Percentiles rank a stretch among this genome's conserved stretches.
phyloP scores from a whole-genome alignment of 2,329 filamentous ascomycete species.

The Claviceps sp. region DNA sequence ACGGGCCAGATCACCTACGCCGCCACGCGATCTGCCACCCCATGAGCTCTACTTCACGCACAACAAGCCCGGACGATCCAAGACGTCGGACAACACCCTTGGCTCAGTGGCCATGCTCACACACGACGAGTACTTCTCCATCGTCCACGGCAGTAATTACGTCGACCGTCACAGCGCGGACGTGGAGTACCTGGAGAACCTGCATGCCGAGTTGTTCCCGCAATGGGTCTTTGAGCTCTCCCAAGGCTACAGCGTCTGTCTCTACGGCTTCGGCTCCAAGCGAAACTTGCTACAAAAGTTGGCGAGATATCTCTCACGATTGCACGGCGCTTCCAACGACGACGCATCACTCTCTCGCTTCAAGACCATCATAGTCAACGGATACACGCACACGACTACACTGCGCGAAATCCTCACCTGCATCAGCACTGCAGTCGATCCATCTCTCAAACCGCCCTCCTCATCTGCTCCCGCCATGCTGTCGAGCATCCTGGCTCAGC shows the following conservation, averaged over 20 bases:
- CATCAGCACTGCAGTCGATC: conserved; percentile 50
- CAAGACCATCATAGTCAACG: conserved; percentile 71
- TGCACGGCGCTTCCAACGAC: conserved; percentile 15
- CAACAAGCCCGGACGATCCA: conserved; percentile 66
- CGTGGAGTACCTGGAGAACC: conserved; percentile 53
- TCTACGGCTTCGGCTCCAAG: conserved; percentile 92
- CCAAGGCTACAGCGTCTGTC: conserved; percentile 75
- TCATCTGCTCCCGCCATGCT: conserved; percentile 58
- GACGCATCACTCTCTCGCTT: conserved; percentile 9
- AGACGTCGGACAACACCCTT: conserved; percentile 80
- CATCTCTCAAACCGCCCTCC: conserved; percentile 34
- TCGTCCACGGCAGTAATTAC: conserved; percentile 44
- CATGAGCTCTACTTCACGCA: conserved; percentile 93
- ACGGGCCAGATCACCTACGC: conserved; percentile 53
- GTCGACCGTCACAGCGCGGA: conserved; percentile 58
- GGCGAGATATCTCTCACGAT: conserved; percentile 47
- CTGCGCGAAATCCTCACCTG: conserved; percentile 58
- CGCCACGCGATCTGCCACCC: conserved; percentile 67
- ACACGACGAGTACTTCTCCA: conserved; percentile 79
- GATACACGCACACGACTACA: conserved; percentile 56
- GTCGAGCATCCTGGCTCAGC: conserved; percentile 47
- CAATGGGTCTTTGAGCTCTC: conserved; percentile 89
- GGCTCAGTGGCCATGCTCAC: conserved; percentile 63
- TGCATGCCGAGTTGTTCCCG: conserved; percentile 71
- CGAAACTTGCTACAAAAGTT: conserved; percentile 60